Base-by-base conservation (phyloP, 2,329 filamentous ascomycete genomes). In the Cladophialophora exuberans region DNA sequence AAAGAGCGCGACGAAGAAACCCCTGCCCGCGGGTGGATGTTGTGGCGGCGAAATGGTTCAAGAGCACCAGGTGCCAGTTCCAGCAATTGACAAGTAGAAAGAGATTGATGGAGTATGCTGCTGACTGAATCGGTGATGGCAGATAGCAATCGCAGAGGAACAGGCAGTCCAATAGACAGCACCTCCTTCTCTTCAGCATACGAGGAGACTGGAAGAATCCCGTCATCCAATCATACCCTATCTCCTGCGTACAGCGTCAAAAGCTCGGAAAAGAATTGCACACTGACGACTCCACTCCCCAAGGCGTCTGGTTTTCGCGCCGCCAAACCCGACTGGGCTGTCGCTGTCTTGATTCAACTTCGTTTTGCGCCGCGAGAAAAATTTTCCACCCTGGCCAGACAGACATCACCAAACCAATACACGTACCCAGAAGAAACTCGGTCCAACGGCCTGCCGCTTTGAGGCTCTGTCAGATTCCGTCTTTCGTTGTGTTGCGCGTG, bases 401-500 rank as follows among this genome's bases (percentile, higher is more conserved):
- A 48, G 44, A 31, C 47, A 53, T 31, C 44, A 43, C 35, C 53
- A 38, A 45, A 30, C 38, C 53, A n/a, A n/a, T n/a, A n/a, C n/a
- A 15, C 54, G 36, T 49, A 42, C 31, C 13, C 43, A 22, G 31
- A 15, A 35, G 22, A 54, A 36, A 46, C 15, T 52, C 48, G 38
- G 39, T 56, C 45, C 26, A 25, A 53, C 41, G 35, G 39, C 52
- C 42, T 48, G 31, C 55, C 48, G 46, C 39, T 41, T 23, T 58
- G 58, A 61, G 58, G 58, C 55, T 60, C 58, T 56, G 54, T 56
- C 55, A 58, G 55, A 56, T 46, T 57, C 31, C 36, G 22, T 25
- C 23, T 44, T n/a, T 25, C 41, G 39, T 35, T 39, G 41, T 41
- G 15, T 31, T 33, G 46, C 46, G 46, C 46, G 46, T 39, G 46